Evolutionary conservation across 2,329 filamentous ascomycete species (phyloP).

Genomic region (Fusarium compactum): DNA sequence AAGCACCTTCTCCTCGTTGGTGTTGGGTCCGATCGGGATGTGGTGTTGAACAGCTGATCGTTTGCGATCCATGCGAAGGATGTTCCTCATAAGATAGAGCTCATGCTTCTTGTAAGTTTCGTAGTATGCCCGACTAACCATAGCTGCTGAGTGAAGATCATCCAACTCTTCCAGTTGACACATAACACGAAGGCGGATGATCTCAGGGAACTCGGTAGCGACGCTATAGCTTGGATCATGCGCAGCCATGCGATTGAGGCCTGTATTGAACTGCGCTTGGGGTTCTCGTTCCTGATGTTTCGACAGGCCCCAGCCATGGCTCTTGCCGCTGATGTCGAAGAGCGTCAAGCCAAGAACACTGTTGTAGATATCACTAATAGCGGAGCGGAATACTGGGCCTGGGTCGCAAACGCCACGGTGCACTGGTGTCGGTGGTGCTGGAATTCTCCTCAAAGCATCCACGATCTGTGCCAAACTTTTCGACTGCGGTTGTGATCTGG

Average conservation of each 20-base stretch:
- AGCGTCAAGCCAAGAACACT: conserved; percentile 63
- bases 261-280: conserved; percentile 50
- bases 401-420: conserved; percentile 63
- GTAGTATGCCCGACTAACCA: conserved; percentile 59
- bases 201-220: conserved; percentile 52
- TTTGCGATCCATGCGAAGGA: conserved; percentile 49
- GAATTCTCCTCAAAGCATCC: conserved; percentile 57
- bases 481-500: conserved; percentile 44
- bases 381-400: conserved; percentile 59
- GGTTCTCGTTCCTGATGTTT: conserved; percentile 54
- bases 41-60: conserved; percentile 35
- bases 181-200: conserved; percentile 57
- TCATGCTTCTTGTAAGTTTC: conserved; percentile 60
- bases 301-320: conserved; percentile 63
- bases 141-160: conserved; percentile 58
- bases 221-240: conserved; percentile 50
- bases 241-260: conserved; percentile 51
- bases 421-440: conserved; percentile 57
- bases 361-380: conserved; percentile 64
- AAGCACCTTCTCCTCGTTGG: conserved; percentile 53
- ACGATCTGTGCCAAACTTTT: conserved; percentile 61
- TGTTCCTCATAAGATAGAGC: conserved; percentile 53
- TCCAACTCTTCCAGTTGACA: conserved; percentile 54
- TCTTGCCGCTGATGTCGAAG: conserved; percentile 60
- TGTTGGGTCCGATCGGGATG: conserved; percentile 42